Conservation (phyloP, 441 rosid genomes). For the Bruguiera hainesii region DNA sequence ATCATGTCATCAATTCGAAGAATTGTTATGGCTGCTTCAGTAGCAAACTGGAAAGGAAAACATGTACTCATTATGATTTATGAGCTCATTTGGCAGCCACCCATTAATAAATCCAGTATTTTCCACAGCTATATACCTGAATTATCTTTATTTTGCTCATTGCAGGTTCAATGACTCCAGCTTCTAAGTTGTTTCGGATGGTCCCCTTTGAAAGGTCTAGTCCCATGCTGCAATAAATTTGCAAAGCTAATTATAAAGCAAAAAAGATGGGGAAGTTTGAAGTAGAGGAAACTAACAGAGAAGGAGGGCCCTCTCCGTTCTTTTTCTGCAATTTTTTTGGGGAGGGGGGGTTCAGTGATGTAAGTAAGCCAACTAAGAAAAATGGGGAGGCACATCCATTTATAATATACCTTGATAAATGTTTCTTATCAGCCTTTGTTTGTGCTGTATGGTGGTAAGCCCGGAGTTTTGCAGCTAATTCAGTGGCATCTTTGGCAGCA, state of each 20-base stretch:
- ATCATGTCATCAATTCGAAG: conserved; percentile 99
- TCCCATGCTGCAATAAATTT: conserved; percentile 75
- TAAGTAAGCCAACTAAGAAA: background rate
- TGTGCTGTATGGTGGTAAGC: conserved; percentile 98
- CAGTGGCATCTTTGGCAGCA: conserved; percentile 98
- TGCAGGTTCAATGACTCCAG: conserved; percentile 97
- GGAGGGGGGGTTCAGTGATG: background rate
- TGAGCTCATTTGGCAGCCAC: background rate
- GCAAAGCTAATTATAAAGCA: background rate
- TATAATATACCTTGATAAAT: conserved; percentile 59
- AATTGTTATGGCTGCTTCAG: conserved; percentile 98
- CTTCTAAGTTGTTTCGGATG: conserved; percentile 90
- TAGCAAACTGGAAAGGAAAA: conserved; percentile 68
- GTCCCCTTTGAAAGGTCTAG: conserved; percentile 81
- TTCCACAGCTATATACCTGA: conserved; percentile 51
- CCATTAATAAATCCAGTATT: background rate
- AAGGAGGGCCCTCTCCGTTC: too few species aligned
- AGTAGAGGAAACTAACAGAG: background rate
- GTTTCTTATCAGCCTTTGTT: conserved; percentile 94
- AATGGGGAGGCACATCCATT: too few species aligned
- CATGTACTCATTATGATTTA: background rate
- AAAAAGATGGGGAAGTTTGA: background rate
- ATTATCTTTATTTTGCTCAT: conserved; percentile 99
- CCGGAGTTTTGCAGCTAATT: conserved; percentile 86
- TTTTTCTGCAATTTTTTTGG: too few species aligned